These are phyloP conservation scores for Casuarina equisetifolia DNA, from an alignment of 306 rosid genomes.

Conservation along the genomic window DNA sequence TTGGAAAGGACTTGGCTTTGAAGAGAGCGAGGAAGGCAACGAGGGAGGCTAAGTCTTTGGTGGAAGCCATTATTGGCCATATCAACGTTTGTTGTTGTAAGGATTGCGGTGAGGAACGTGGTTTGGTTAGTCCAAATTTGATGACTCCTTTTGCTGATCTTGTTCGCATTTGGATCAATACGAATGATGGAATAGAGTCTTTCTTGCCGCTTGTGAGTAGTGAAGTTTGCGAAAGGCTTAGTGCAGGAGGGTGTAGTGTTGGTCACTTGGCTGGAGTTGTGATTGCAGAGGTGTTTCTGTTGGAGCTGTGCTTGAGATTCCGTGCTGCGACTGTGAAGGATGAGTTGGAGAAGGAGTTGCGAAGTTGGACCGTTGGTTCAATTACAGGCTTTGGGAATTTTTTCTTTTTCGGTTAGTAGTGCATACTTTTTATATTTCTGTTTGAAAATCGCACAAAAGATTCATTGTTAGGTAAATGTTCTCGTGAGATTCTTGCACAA, in stretches of 20 bases:
- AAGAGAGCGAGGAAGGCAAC: constrained; percentile 62
- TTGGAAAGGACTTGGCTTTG: constrained; percentile 41
- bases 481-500: too few relatives aligned
- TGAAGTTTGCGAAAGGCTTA: constrained; percentile 44
- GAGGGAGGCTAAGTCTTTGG: constrained; percentile 57
- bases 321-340: constrained; percentile 24
- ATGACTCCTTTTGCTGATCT: constrained; percentile 44
- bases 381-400: constrained; percentile 55
- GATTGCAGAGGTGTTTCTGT: constrained; percentile 52
- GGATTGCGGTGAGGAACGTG: constrained; percentile 32
- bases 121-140: constrained; percentile 24
- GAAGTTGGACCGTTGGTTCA: constrained; percentile 68
- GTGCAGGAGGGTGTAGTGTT: constrained; percentile 43
- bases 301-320: constrained; percentile 51
- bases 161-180: constrained; percentile 48
- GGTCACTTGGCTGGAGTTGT: constrained; percentile 63
- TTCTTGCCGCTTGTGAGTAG: constrained; percentile 63
- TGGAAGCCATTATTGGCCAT: constrained; percentile 59
- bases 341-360: constrained; percentile 54
- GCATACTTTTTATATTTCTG: not conserved
- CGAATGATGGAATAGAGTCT: constrained; percentile 41
- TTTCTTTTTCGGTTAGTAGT: constrained; percentile 65
- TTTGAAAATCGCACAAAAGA: not conserved
- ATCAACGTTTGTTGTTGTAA: constrained; percentile 42
- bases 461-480: not conserved